phyloP scores from a whole-genome alignment of 768 basidiomycete species.

The Trametes cubensis region DNA sequence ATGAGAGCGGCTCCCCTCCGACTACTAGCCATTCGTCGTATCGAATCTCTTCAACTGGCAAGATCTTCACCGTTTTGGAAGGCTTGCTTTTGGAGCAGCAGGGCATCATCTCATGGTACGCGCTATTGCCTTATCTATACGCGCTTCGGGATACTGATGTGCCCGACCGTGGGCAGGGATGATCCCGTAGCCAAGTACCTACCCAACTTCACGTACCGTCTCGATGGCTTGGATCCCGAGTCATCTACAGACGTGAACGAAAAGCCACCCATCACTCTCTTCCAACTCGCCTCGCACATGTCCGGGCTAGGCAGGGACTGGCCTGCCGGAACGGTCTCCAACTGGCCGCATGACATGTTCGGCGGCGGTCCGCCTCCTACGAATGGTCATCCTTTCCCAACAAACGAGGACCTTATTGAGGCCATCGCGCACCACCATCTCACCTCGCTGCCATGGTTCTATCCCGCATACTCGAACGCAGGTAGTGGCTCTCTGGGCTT shows the following conservation, averaged over 20 bases:
- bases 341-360: constrained; percentile 45
- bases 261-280: constrained; percentile 41
- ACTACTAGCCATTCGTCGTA: constrained; percentile 47
- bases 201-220: constrained; percentile 40
- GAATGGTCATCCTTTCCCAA: constrained; percentile 38
- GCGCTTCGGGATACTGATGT: background rate
- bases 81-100: constrained; percentile 51
- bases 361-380: constrained; percentile 34
- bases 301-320: constrained; percentile 40
- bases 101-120: constrained; percentile 38
- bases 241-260: background rate
- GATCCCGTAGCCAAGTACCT: constrained; percentile 52
- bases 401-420: constrained; percentile 37
- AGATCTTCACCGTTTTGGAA: constrained; percentile 53
- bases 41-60: constrained; percentile 54
- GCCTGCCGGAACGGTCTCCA: constrained; percentile 37
- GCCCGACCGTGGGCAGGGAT: constrained; percentile 40
- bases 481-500: constrained; percentile 40
- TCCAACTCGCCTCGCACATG: constrained; percentile 36
- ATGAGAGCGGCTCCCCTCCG: constrained; percentile 15
- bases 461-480: constrained; percentile 47
- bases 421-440: constrained; percentile 43
- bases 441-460: constrained; percentile 46
- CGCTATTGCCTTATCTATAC: background rate
- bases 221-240: constrained; percentile 24